phyloP scores from a whole-genome alignment of 2,329 filamentous ascomycete species.

The Leptographium galeiforme region DNA sequence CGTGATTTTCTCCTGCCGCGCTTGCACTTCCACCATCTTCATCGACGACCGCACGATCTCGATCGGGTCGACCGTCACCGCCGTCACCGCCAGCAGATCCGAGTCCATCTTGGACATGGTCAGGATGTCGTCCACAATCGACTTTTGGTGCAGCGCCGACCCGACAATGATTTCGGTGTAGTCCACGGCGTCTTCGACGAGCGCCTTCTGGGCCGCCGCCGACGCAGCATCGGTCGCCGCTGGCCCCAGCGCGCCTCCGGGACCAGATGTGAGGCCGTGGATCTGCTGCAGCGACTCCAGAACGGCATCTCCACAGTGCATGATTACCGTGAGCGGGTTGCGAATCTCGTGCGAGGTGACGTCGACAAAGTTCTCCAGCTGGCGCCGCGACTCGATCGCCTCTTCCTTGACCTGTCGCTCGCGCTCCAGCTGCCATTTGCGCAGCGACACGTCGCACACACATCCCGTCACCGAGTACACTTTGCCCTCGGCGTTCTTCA shows the following conservation, averaged over 20 bases:
- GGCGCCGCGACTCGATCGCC: conserved; percentile 45
- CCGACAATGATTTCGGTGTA: conserved; percentile 65
- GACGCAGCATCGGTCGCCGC: conserved; percentile 10
- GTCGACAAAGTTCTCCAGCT: conserved; percentile 73
- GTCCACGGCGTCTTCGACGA: conserved; percentile 51
- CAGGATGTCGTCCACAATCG: conserved; percentile 63
- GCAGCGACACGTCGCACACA: conserved; percentile 33
- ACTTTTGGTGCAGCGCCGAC: conserved; percentile 69
- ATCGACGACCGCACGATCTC: conserved; percentile 52
- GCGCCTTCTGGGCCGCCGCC: conserved; percentile 19
- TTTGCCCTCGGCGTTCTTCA: conserved; percentile 29
- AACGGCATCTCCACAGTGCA: conserved; percentile 63
- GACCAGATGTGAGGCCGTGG: conserved; percentile 18
- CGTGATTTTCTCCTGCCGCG: conserved; percentile 54
- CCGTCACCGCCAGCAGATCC: conserved; percentile 58
- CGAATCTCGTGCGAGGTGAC: conserved; percentile 62
- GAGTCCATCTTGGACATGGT: conserved; percentile 67
- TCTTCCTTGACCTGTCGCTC: conserved; percentile 38
- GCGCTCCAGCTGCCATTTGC: conserved; percentile 36
- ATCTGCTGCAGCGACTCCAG: conserved; percentile 33
- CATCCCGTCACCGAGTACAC: conserved; percentile 37
- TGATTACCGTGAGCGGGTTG: conserved; percentile 59
- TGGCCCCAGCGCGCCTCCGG: background rate
- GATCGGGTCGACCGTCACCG: conserved; percentile 54
- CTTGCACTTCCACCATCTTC: conserved; percentile 68